Conservation (phyloP, 192 early-diverging fungal species). For the Linnemannia hyalina region DNA sequence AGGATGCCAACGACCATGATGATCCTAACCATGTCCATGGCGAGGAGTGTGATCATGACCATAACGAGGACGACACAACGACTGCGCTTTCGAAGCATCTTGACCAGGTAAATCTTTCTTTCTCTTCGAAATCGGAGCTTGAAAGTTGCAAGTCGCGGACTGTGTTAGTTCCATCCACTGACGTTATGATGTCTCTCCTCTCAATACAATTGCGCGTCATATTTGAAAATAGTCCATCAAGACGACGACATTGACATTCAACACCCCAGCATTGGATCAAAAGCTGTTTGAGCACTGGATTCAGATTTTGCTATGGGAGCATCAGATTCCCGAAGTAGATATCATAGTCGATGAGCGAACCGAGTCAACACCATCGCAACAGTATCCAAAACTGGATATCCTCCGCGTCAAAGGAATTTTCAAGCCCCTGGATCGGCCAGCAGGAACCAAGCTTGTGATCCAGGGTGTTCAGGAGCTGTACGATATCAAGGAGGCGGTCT, state of each 20-base stretch:
- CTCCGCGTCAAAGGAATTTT: constrained; percentile 73
- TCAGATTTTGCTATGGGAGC: constrained; percentile 77
- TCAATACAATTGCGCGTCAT: constrained; percentile 35
- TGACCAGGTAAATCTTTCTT: constrained; percentile 33
- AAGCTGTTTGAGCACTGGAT: constrained; percentile 76
- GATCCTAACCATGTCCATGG: constrained; percentile 46
- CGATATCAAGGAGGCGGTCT: constrained; percentile 57
- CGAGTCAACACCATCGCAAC: neutral
- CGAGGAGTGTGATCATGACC: constrained; percentile 25
- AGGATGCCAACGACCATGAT: constrained; percentile 26
- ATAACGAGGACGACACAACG: neutral
- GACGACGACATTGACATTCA: constrained; percentile 60
- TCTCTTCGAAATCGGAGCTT: neutral
- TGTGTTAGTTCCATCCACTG: neutral
- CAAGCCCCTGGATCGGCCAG: constrained; percentile 43
- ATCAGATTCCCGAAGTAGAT: constrained; percentile 58
- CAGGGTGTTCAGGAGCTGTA: constrained; percentile 78
- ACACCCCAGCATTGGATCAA: constrained; percentile 64
- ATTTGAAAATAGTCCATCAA: constrained; percentile 66
- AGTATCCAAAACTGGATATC: constrained; percentile 57
- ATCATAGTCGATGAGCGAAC: neutral
- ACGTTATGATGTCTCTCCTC: constrained; percentile 31
- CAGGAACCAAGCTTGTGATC: constrained; percentile 61
- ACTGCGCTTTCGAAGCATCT: constrained; percentile 21
- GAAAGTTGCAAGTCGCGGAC: neutral